Conservation (phyloP, 2,329 filamentous ascomycete genomes). For the Neurospora sp. region DNA sequence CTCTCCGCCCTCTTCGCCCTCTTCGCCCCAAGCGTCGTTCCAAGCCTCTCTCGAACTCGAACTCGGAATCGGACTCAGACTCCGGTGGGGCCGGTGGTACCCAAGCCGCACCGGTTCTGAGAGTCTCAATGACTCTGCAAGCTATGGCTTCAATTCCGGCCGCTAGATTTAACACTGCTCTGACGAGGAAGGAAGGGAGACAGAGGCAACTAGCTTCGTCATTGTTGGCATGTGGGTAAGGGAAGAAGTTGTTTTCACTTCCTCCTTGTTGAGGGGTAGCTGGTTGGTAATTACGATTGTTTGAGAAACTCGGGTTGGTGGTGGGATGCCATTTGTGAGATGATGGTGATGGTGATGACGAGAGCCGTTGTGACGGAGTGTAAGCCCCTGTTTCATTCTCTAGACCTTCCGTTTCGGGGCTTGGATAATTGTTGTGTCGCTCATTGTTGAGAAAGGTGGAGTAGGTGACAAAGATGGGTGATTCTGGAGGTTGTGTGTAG, state of each 20-base stretch:
- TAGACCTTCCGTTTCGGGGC: no score
- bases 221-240: neutral
- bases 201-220: neutral
- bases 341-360: neutral
- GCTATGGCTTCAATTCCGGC: no score
- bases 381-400: no score
- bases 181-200: neutral
- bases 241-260: neutral
- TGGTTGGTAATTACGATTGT: neutral
- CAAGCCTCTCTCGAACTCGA: neutral
- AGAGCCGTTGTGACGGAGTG: neutral
- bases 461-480: neutral
- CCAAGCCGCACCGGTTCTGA: neutral
- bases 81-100: neutral
- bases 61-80: neutral
- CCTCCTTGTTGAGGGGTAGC: neutral
- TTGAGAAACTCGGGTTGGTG: neutral
- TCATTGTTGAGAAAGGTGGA: neutral
- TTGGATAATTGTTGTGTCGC: neutral
- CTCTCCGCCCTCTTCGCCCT: neutral
- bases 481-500: neutral
- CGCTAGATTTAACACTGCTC: no score
- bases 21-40: neutral
- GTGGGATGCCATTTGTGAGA: neutral
- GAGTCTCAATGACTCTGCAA: no score